Evolutionary conservation across 495 filamentous ascomycete species (phyloP).

Genomic region (Tetracladium marchalianum): DNA sequence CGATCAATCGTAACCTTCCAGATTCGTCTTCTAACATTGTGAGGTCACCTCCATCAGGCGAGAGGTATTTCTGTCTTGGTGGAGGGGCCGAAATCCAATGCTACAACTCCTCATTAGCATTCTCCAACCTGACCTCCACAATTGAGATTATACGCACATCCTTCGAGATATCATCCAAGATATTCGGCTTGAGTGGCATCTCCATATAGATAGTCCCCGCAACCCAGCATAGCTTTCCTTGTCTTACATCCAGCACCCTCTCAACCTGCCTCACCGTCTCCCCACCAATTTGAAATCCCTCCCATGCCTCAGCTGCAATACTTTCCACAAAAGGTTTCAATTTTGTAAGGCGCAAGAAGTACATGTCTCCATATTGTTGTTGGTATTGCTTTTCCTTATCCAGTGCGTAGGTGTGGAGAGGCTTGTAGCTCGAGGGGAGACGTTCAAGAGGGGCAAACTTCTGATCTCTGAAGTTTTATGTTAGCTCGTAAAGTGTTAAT

Average conservation of each 20-base stretch:
- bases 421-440: constrained; percentile 57
- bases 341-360: constrained; percentile 82
- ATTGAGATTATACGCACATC: constrained; percentile 47
- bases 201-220: constrained; percentile 93
- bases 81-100: constrained; percentile 18
- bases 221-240: constrained; percentile 94
- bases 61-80: constrained; percentile 55
- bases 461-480: constrained; percentile 26
- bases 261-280: constrained; percentile 69
- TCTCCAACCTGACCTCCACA: not conserved
- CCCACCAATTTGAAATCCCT: constrained; percentile 65
- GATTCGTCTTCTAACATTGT: constrained; percentile 94
- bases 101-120: constrained; percentile 5
- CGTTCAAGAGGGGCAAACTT: constrained; percentile 29
- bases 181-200: constrained; percentile 92
- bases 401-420: constrained; percentile 62
- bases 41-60: constrained; percentile 45
- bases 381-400: constrained; percentile 68
- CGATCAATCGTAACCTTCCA: constrained; percentile 76
- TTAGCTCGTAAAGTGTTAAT: not conserved
- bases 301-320: constrained; percentile 66
- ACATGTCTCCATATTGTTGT: constrained; percentile 96
- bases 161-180: constrained; percentile 89
- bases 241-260: constrained; percentile 86
- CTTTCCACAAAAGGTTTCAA: constrained; percentile 77